These are phyloP conservation scores for Yamadazyma paraphyllophila DNA, from an alignment of 805 yeast species.

Conservation along the genomic window DNA sequence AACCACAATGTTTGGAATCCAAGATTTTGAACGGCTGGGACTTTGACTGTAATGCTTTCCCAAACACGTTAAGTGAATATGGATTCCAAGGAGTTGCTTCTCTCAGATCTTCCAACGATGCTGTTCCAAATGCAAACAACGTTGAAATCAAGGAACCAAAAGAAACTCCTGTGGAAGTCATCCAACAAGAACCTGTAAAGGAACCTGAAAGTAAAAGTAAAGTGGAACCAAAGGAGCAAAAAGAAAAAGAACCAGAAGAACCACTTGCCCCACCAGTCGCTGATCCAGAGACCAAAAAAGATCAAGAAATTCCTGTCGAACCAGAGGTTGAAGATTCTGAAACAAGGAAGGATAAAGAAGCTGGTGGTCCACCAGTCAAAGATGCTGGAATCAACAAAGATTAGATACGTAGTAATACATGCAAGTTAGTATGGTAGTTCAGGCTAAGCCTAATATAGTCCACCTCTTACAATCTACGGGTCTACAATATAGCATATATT, in stretches of 20 bases:
- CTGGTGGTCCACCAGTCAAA: no score
- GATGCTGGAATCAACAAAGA: no score
- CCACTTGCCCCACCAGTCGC: constrained; percentile 10
- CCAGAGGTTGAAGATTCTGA: no score
- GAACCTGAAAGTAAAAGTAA: constrained; percentile 5
- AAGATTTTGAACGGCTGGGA: constrained; percentile 76
- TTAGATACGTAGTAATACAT: no score
- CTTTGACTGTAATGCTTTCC: constrained; percentile 70
- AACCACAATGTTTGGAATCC: constrained; percentile 57
- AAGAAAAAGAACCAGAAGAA: constrained; percentile 8
- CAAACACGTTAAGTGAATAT: constrained; percentile 28
- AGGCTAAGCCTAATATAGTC: no score
- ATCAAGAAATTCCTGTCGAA: constrained; percentile 11
- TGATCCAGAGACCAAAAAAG: constrained; percentile 15
- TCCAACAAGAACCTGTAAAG: neutral
- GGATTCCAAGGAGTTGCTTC: constrained; percentile 8
- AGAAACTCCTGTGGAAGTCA: constrained; percentile 20
- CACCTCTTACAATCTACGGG: no score
- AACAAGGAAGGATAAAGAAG: no score
- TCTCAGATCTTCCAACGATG: constrained; percentile 8
- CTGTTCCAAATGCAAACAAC: constrained; percentile 17
- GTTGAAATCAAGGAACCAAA: constrained; percentile 21
- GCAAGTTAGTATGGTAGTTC: no score
- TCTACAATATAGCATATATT: no score
- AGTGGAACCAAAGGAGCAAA: constrained; percentile 3